Percentiles rank a stretch among this genome's conserved stretches.
Evolutionary conservation across 805 yeast species (phyloP).

Genomic region (Candida andamanensis): DNA sequence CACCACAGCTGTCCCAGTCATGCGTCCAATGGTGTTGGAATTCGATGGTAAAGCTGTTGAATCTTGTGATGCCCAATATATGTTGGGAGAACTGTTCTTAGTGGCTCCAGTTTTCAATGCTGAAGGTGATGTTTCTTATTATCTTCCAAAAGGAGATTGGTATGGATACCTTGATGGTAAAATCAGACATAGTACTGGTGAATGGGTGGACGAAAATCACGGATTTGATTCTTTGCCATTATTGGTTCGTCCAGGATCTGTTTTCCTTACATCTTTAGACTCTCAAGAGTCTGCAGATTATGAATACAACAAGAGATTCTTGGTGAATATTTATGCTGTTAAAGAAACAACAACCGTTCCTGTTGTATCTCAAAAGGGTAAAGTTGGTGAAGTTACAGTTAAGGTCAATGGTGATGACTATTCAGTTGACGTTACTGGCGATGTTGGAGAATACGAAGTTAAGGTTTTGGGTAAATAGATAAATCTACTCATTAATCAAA

Average conservation of each 20-base stretch:
- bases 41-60: constrained; percentile 22
- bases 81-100: constrained; percentile 27
- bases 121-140: constrained; percentile 25
- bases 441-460: constrained; percentile 6
- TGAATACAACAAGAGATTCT: constrained; percentile 20
- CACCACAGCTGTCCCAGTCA: constrained; percentile 21
- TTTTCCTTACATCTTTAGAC: constrained; percentile 14
- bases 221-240: constrained; percentile 27
- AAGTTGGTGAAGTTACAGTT: constrained; percentile 3
- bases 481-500: too few relatives aligned
- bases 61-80: constrained; percentile 26
- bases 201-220: constrained; percentile 23
- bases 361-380: constrained; percentile 20
- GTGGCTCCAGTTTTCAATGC: constrained; percentile 30
- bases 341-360: constrained; percentile 5
- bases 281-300: constrained; percentile 13
- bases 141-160: constrained; percentile 30
- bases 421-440: constrained; percentile 10
- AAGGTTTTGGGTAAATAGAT: constrained; percentile 6
- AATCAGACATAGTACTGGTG: constrained; percentile 17
- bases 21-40: constrained; percentile 29
- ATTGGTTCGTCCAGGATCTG: constrained; percentile 24
- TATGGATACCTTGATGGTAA: constrained; percentile 31
- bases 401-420: constrained; percentile 6
- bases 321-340: constrained; percentile 20